Base-by-base conservation (phyloP, 768 basidiomycete species). In the Termitomyces sp. region DNA sequence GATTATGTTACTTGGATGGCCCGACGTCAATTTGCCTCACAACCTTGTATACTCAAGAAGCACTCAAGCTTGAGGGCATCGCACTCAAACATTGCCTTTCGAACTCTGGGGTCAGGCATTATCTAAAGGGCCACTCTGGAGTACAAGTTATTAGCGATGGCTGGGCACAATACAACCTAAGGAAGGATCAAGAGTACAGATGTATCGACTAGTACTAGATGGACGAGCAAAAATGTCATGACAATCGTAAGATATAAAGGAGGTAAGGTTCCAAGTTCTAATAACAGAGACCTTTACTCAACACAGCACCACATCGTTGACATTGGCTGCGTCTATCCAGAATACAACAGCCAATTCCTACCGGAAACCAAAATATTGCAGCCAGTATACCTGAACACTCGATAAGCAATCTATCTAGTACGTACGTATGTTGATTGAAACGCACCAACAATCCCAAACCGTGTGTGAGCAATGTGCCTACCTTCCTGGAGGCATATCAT, bases 401-500 rank as follows among this genome's bases (percentile, higher is more conserved):
- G 22, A 46, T 42, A 44, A 62, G 32, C 39, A 48, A 38, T 49
- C 25, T 31, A 23, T 25, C 40, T 29, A 23, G 53, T 36, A 11
- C 45, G 1, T 22, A 20, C n/a, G 20, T 2, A 13, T 15, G 68
- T 11, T 5, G 4, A 12, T 11, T 5, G 4, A 12, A 27, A 67
- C 83, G 61, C 64, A 84, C 89, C 91, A 7, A 92, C 76, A 3
- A 91, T 53, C 3, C 91, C 89, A 63, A 77, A 94, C 43, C 76
- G 81, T 20, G 85, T 82, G 33, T 83, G 70, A 4, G 77, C 72
- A 12, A 84, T 64, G 65, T 94, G 91, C n/a, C 69, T 70, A 11
- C 91, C 91, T 7, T 79, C 66, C 66, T 92, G 91, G n/a, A 93
- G 68, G 63, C 91, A 94, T 27, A 88, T 62, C 91, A 92, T 93